Evolutionary conservation across 2,329 filamentous ascomycete genomes (phyloP), one percentile per base, ranked within the genome.

Genomic region (Fusarium abutilonis): DNA sequence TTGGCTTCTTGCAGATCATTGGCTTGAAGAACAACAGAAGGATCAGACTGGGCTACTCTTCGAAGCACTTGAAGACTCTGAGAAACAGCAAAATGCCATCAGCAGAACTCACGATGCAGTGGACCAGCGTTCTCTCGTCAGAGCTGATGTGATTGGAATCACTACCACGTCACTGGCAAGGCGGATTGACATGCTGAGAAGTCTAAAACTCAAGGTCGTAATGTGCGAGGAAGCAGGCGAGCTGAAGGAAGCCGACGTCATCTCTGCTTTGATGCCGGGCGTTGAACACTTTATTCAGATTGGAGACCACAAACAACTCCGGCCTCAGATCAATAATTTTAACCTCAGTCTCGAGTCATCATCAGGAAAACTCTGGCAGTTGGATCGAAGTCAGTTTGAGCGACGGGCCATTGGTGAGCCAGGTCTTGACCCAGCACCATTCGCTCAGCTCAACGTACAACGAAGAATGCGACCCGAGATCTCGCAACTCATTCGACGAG

Each of bases 391-490:
- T 2, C 51, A 60, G 14, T 64, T 64, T 3, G 60, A 63, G 3
- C 1, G 59, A 26, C 70, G 84, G 5, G 75, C 70, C 1, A 49
- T 63, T 1, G 69, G 69, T 0, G 63, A 68, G 21, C 63, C 64
- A 0, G 73, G 63, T 1, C 53, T 69, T 11, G 28, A 63, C 1
- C 39, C 63, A 74, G 1, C 23, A 1, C 73, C 75, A 0, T 71
- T 77, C 7, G 73, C 72, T 6, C 70, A 72, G 3, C 75, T 91
- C 3, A 76, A 86, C 10, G 82, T 80, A 0, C 88, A 92, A 68
- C 77, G 87, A 11, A 80, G 88, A 10, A 91, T 91, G 87, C 80
- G 83, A 47, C 89, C 88, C 0, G 78, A 78, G 0, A 87, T 92
- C 9, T 81, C 89, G 0, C 70, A 73, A 2, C 79, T 92, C 0